Conservation (phyloP, 2,329 filamentous ascomycete genomes). For the Ceratocystis cubensis region DNA sequence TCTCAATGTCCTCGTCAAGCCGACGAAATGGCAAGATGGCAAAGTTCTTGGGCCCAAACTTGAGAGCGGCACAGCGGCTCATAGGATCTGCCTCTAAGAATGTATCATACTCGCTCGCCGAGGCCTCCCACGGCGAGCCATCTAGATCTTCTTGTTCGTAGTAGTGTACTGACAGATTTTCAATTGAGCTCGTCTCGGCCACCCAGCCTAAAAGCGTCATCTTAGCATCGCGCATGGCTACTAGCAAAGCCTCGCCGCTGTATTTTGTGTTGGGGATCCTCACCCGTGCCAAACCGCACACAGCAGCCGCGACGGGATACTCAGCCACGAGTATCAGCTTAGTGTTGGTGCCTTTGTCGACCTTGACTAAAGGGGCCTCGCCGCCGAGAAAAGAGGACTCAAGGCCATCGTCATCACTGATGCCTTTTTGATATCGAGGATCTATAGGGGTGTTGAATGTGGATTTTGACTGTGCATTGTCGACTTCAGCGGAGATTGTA, state of each 20-base stretch:
- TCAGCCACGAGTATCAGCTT: slow-evolving; percentile 80
- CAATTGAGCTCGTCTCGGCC: slow-evolving; percentile 61
- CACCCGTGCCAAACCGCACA: slow-evolving; percentile 70
- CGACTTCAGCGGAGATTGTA: slow-evolving; percentile 51
- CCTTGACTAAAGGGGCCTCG: slow-evolving; percentile 47
- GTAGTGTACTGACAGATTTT: slow-evolving; percentile 90
- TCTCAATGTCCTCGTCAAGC: slow-evolving; percentile 72
- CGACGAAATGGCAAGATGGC: slow-evolving; percentile 91
- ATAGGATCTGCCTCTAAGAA: slow-evolving; percentile 79
- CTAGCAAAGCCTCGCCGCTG: slow-evolving; percentile 68
- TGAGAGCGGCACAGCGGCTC: slow-evolving; percentile 85
- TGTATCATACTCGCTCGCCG: slow-evolving; percentile 63
- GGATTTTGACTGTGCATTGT: slow-evolving; percentile 32
- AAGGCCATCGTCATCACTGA: slow-evolving; percentile 49
- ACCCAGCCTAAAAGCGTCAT: slow-evolving; percentile 93
- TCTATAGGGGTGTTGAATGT: slow-evolving; percentile 23
- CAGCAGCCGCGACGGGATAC: slow-evolving; percentile 68
- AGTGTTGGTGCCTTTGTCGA: slow-evolving; percentile 52
- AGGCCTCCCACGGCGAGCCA: slow-evolving; percentile 67
- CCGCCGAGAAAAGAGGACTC: slow-evolving; percentile 54
- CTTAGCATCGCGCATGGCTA: slow-evolving; percentile 84
- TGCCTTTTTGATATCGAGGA: slow-evolving; percentile 39
- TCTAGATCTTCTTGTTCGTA: slow-evolving; percentile 90
- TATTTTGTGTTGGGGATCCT: slow-evolving; percentile 60
- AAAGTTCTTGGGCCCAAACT: slow-evolving; percentile 77